Evolutionary conservation across 164 flowering plant species (phyloP), one percentile per base, ranked within the genome.

Genomic region (Aristolochia fimbriata): DNA sequence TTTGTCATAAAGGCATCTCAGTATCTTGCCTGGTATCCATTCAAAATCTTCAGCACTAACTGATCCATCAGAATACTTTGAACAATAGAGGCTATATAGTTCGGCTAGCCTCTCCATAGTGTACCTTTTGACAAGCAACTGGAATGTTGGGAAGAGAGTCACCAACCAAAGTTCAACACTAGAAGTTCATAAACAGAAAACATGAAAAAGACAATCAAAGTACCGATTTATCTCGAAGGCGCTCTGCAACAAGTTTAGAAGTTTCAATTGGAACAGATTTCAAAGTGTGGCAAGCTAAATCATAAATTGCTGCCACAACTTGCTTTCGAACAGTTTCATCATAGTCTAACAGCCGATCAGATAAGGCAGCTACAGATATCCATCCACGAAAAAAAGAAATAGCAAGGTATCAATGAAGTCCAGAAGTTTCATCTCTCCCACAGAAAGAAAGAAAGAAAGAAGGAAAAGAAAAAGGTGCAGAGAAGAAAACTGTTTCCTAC

Each of bases 221-320:
- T 82, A 93, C 99, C 60, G 96, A 91, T 88, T 90, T 93, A 76
- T 93, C 99, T 62, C 92, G 85, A 65, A 93, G 88, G 59, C 97
- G 97, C 70, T 90, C 99, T 13, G 97, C 79, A 59, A 90, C 87
- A 67, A 82, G 82, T 71, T 77, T 86, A 52, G 72, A 51, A 57
- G 87, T 83, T 48, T 86, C 95, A 70, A 67, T 77, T 1, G 95
- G 88, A 60, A 86, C 67, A 51, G 85, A 81, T 72, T 70, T 76
- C 48, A 73, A 64, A 20, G 76, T 67, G 67, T 71, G 77, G 53
- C 77, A 79, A 25, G 86, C 86, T 53, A 84, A 83, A 73, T 93
- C 95, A 73, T 85, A 90, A 52, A 90, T 55, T 37, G 84, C 93
- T 65, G 82, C 76, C 70, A 93, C 96, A 65, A 93, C 99, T 78